Evolutionary conservation across 2,329 filamentous ascomycete genomes (phyloP).

Genomic region (Biscogniauxia mediterranea): DNA sequence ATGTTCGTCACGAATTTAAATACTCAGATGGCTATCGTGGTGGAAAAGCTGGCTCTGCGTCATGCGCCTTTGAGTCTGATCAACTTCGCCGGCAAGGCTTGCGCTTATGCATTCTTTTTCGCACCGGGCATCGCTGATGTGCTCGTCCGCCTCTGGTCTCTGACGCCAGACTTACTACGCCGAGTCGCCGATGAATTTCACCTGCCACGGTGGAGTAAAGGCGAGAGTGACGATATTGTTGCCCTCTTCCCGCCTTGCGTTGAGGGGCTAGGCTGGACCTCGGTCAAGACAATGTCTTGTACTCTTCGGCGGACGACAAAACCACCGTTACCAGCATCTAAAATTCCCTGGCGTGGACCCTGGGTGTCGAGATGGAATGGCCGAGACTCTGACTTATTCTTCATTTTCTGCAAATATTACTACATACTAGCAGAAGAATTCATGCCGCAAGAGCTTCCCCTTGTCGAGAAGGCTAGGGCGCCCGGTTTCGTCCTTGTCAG

Average conservation of each 20-base stretch:
- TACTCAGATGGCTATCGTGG: slow-evolving; percentile 80
- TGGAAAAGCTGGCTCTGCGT: slow-evolving; percentile 82
- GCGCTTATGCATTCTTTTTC: slow-evolving; percentile 91
- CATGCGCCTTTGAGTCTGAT: slow-evolving; percentile 67
- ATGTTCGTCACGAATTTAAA: slow-evolving; percentile 82
- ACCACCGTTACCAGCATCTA: slow-evolving; percentile 65
- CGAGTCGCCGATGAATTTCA: slow-evolving; percentile 70
- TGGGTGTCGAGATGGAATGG: slow-evolving; percentile 88
- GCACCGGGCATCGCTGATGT: slow-evolving; percentile 83
- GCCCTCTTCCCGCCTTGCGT: slow-evolving; percentile 68
- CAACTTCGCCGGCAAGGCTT: slow-evolving; percentile 85
- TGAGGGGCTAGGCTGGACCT: slow-evolving; percentile 56
- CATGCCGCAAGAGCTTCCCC: slow-evolving; percentile 53
- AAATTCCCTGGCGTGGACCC: slow-evolving; percentile 79
- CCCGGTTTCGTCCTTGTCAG: slow-evolving; percentile 81
- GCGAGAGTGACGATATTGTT: slow-evolving; percentile 63
- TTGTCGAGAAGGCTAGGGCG: slow-evolving; percentile 59
- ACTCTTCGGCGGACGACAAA: slow-evolving; percentile 63
- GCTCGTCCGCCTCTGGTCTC: slow-evolving; percentile 76
- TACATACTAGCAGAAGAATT: slow-evolving; percentile 77
- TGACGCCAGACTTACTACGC: slow-evolving; percentile 66
- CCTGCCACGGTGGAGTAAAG: slow-evolving; percentile 53
- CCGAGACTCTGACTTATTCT: slow-evolving; percentile 84
- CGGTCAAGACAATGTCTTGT: slow-evolving; percentile 47
- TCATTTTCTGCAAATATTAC: slow-evolving; percentile 87